These are phyloP conservation scores for Talaromyces wortmannii DNA, from an alignment of 495 filamentous ascomycete genomes.

Conservation along the genomic window DNA sequence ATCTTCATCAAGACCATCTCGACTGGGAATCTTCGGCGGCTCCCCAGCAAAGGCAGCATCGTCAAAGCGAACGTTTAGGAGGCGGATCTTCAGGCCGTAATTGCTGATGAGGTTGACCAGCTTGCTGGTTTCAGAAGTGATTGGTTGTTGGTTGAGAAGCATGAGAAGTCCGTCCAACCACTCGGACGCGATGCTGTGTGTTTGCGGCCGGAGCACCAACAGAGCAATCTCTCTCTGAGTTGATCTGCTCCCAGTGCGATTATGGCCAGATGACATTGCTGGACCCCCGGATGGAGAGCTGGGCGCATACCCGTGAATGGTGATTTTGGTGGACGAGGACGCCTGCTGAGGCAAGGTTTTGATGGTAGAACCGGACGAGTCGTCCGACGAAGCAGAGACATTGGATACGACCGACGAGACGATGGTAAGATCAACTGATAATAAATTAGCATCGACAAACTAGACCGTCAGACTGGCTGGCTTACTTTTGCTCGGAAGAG, in stretches of 20 bases:
- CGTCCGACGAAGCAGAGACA: slow-evolving; percentile 53
- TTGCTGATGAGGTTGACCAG: slow-evolving; percentile 76
- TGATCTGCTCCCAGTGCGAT: slow-evolving; percentile 25
- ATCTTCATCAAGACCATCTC: slow-evolving; percentile 46
- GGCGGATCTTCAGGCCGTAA: slow-evolving; percentile 86
- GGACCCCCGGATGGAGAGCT: slow-evolving; percentile 19
- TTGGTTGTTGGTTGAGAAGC: slow-evolving; percentile 89
- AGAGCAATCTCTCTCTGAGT: slow-evolving; percentile 54
- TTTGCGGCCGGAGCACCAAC: slow-evolving; percentile 73
- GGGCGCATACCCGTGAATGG: slow-evolving; percentile 67
- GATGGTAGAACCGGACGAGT: slow-evolving; percentile 48
- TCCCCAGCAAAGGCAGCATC: slow-evolving; percentile 47
- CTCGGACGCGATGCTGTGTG: slow-evolving; percentile 81
- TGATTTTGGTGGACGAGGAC: slow-evolving; percentile 73
- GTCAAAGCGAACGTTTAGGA: slow-evolving; percentile 89
- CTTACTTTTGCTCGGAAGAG: slow-evolving; percentile 65
- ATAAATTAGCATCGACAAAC: background rate
- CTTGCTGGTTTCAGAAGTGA: slow-evolving; percentile 92
- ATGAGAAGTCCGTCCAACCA: slow-evolving; percentile 96
- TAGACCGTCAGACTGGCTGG: slow-evolving; percentile 8
- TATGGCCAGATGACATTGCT: slow-evolving; percentile 17
- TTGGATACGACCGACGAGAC: slow-evolving; percentile 94
- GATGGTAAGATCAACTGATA: slow-evolving; percentile 70
- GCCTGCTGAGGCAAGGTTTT: slow-evolving; percentile 37
- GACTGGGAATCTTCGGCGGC: slow-evolving; percentile 34